These are phyloP conservation scores for Venturia carpophila DNA, from an alignment of 2,329 filamentous ascomycete species.

Conservation along the genomic window DNA sequence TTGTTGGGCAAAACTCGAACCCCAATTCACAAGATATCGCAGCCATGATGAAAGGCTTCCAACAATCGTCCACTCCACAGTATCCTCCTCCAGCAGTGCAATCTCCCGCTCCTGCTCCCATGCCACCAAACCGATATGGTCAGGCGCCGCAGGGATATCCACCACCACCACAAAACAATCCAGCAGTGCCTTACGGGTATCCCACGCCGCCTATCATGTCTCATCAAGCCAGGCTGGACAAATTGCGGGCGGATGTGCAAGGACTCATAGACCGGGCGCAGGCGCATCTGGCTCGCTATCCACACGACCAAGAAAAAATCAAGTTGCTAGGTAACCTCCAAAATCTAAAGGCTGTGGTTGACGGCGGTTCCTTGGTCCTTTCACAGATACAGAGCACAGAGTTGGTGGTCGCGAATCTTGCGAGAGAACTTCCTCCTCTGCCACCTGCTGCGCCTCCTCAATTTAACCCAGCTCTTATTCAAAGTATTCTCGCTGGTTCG, in stretches of 20 bases:
- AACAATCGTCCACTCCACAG: conserved; percentile 28
- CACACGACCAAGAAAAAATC: conserved; percentile 67
- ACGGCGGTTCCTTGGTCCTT: conserved; percentile 70
- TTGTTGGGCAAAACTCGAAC: conserved; percentile 13
- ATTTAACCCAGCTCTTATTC: conserved; percentile 9
- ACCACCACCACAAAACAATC: conserved; percentile 29
- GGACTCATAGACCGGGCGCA: conserved; percentile 66
- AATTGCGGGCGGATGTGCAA: conserved; percentile 75
- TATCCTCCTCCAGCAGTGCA: not conserved
- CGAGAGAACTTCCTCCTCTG: conserved; percentile 1
- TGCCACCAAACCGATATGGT: conserved; percentile 37
- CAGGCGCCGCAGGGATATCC: conserved; percentile 27
- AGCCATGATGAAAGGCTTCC: conserved; percentile 13
- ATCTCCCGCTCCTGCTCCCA: conserved; percentile 26
- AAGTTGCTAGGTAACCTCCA: conserved; percentile 76
- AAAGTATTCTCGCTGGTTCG: conserved; percentile 1
- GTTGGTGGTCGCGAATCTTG: conserved; percentile 27
- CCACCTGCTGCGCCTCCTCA: conserved; percentile 12
- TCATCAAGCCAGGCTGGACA: conserved; percentile 16
- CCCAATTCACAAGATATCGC: conserved; percentile 10
- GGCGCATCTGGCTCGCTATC: conserved; percentile 65
- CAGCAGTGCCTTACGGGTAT: conserved; percentile 17
- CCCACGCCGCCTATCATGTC: conserved; percentile 13
- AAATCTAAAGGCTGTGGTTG: conserved; percentile 74
- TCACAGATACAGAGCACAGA: conserved; percentile 70